Evolutionary conservation across 176 grass and related monocot species (phyloP).

Genomic region (Stipa capillata): DNA sequence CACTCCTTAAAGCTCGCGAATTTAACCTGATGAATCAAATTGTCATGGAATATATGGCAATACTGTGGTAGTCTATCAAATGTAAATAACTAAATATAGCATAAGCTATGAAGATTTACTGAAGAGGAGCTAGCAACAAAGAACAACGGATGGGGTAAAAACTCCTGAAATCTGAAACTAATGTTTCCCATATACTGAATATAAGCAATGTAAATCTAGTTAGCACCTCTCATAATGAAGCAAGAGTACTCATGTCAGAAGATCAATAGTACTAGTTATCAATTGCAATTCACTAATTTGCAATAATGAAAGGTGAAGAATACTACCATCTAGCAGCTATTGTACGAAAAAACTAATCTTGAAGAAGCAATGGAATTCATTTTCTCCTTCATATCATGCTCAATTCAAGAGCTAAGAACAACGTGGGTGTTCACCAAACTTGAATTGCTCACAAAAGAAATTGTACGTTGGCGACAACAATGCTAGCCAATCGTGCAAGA

Average conservation of each 20-base stretch:
- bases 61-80: neutral
- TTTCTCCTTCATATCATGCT: neutral
- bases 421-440: neutral
- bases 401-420: neutral
- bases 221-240: neutral
- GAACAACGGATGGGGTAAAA: neutral
- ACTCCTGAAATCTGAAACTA: neutral
- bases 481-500: neutral
- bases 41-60: neutral
- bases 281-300: neutral
- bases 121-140: neutral
- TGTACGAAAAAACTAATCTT: neutral
- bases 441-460: conserved; percentile 5
- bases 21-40: neutral
- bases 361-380: neutral
- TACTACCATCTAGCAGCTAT: neutral
- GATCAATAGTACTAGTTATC: neutral
- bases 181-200: neutral
- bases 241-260: neutral
- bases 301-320: neutral
- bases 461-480: neutral
- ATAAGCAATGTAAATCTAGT: neutral
- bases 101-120: neutral
- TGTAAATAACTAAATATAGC: neutral
- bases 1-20: neutral